A percentile compares a stretch with the other conserved stretches of the same genome.
phyloP scores from a whole-genome alignment of 106 monocot genomes.

The Ottelia alismoides region DNA sequence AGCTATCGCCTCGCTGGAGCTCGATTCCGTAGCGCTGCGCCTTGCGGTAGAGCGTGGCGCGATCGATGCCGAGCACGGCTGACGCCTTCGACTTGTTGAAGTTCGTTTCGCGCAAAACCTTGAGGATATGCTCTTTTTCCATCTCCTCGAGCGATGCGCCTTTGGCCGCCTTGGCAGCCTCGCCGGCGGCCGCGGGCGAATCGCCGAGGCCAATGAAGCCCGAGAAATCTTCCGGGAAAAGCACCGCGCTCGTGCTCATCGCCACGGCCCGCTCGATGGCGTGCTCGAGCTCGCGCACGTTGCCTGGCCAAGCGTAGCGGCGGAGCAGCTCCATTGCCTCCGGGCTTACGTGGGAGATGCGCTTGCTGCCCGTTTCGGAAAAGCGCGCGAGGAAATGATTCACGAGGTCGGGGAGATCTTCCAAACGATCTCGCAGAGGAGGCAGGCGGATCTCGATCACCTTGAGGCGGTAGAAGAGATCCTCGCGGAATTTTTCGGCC shows the following conservation, averaged over 20 bases:
- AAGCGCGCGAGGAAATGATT: neutral
- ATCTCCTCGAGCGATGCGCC: no score
- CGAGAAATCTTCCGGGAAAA: neutral
- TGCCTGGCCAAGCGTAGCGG: neutral
- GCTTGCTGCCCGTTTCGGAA: neutral
- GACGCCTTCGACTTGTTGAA: no score
- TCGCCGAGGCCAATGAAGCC: no score
- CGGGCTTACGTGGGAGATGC: neutral
- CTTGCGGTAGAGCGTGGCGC: no score
- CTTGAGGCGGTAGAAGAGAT: neutral
- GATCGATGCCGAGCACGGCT: no score
- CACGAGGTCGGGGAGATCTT: neutral
- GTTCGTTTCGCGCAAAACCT: no score
- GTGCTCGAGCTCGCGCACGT: no score
- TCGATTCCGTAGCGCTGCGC: no score
- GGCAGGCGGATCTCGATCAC: neutral
- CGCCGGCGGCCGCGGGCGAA: no score
- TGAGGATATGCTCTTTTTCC: no score
- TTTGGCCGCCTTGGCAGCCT: no score
- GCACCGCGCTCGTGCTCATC: neutral
- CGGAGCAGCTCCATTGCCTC: neutral
- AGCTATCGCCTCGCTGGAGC: no score
- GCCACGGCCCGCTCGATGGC: neutral
- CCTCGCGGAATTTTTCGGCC: neutral
- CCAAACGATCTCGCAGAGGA: neutral